Conservation (phyloP, 2,329 filamentous ascomycete species). For the Hymenoscyphus fructigenus region DNA sequence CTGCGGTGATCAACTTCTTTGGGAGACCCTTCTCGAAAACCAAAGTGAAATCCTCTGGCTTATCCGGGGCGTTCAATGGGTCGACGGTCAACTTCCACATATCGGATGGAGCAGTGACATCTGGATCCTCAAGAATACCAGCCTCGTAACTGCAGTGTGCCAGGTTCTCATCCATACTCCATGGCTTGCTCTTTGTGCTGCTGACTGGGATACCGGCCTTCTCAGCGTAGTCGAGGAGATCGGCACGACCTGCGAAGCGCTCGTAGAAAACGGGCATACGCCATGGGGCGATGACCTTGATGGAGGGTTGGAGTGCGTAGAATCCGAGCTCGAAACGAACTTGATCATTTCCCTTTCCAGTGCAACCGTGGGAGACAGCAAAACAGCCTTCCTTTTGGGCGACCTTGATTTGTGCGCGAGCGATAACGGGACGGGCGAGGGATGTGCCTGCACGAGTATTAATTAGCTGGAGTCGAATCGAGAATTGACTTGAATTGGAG, state of each 20-base stretch:
- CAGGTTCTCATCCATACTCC: constrained; percentile 68
- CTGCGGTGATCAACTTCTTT: constrained; percentile 56
- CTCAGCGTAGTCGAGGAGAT: constrained; percentile 70
- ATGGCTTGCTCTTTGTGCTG: constrained; percentile 71
- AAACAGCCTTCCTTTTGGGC: constrained; percentile 57
- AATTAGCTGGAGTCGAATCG: constrained; percentile 5
- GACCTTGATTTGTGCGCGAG: constrained; percentile 63
- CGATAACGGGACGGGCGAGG: constrained; percentile 69
- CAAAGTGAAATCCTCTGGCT: constrained; percentile 69
- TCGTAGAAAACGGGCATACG: constrained; percentile 68
- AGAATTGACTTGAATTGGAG: constrained; percentile 23
- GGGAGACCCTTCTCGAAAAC: constrained; percentile 76
- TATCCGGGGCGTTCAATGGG: constrained; percentile 67
- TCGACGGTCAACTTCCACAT: constrained; percentile 78
- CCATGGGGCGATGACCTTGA: constrained; percentile 77
- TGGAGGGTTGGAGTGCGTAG: constrained; percentile 60
- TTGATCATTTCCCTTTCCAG: constrained; percentile 65
- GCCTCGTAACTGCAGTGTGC: constrained; percentile 80
- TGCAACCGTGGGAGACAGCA: constrained; percentile 54
- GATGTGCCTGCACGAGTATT: constrained; percentile 47
- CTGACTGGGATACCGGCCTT: constrained; percentile 68
- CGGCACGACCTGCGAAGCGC: constrained; percentile 68
- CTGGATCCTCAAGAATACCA: constrained; percentile 67
- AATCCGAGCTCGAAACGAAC: constrained; percentile 65
- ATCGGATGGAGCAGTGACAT: constrained; percentile 67